A percentile compares a stretch with the other conserved stretches of the same genome.
Conservation (phyloP, 257 asterid species). For the Pogostemon cablin region DNA sequence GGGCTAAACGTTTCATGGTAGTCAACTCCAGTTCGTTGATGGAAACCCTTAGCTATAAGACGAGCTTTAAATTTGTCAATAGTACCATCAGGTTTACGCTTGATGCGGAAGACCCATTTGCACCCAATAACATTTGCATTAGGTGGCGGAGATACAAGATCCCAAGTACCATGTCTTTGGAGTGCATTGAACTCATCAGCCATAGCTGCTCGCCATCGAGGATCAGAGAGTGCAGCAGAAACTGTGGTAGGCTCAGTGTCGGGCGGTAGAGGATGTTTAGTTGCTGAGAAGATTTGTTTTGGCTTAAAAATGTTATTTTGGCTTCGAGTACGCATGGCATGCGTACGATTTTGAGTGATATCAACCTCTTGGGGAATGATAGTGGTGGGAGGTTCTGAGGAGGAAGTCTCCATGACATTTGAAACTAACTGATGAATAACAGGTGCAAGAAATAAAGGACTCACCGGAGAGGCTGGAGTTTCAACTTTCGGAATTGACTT, state of each 20-base stretch:
- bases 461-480: no score
- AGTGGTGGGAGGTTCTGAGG: no score
- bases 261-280: background rate
- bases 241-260: background rate
- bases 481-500: no score
- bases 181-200: background rate
- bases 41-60: background rate
- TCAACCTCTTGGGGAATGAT: no score
- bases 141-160: background rate
- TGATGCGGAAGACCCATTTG: no score
- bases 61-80: no score
- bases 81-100: no score
- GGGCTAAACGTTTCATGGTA: background rate
- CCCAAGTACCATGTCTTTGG: background rate
- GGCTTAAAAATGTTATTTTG: background rate
- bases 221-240: background rate
- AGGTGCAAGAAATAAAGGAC: no score
- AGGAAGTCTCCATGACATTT: no score
- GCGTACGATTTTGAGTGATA: background rate
- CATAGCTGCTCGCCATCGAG: background rate
- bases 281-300: background rate
- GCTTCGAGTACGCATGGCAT: background rate
- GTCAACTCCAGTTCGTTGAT: background rate
- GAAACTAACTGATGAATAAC: no score
- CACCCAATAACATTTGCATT: no score